These are phyloP conservation scores for Angomonas desouzai DNA, from an alignment of 208 protist species.

Conservation along the genomic window DNA sequence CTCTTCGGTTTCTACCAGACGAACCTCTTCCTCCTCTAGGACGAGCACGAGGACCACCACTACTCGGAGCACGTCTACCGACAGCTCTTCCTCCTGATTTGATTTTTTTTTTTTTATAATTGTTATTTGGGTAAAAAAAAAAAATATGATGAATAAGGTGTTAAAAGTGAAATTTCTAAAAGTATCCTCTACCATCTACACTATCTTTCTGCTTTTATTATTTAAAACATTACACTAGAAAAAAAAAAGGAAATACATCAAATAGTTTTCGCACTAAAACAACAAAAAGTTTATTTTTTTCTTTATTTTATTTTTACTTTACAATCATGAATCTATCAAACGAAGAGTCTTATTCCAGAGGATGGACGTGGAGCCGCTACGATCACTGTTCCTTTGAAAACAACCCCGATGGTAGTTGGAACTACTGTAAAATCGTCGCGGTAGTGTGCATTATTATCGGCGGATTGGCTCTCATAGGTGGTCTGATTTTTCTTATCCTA, in stretches of 20 bases:
- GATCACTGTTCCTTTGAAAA: neutral
- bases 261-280: too few species aligned
- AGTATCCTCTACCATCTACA: too few species aligned
- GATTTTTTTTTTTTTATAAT: too few species aligned
- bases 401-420: constrained; percentile 5
- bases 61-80: too few species aligned
- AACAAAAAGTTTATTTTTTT: neutral
- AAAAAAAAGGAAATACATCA: too few species aligned
- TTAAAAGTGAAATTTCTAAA: too few species aligned
- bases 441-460: constrained; percentile 1
- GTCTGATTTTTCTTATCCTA: neutral
- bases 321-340: neutral
- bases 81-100: too few species aligned
- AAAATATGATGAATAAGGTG: too few species aligned
- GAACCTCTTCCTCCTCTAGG: neutral
- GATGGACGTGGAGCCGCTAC: neutral
- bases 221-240: neutral
- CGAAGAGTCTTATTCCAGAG: neutral
- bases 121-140: too few species aligned
- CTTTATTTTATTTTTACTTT: constrained; percentile 8
- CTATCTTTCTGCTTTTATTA: neutral
- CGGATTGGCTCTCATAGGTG: neutral
- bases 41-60: too few species aligned
- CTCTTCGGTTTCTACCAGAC: neutral
- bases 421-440: constrained; percentile 7